phyloP scores from a whole-genome alignment of 176 grass and related monocot genomes.

The Oryza officinalis region DNA sequence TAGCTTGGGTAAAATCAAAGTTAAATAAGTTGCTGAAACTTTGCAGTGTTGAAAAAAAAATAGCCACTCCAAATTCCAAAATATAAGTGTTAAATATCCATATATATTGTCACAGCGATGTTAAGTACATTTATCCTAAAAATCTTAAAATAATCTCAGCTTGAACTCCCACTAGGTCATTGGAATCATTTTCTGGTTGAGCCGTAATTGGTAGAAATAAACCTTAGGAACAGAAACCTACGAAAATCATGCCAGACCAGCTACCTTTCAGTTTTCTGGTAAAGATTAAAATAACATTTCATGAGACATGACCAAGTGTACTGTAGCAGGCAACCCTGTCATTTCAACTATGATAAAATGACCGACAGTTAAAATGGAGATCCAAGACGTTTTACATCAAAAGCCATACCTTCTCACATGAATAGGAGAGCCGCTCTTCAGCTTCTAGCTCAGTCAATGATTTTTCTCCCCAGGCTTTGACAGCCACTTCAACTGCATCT shows the following conservation, averaged over 20 bases:
- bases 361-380: not conserved
- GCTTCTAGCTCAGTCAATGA: conserved; percentile 90
- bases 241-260: not conserved
- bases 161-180: not conserved
- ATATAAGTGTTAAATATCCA: not conserved
- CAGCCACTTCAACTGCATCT: conserved; percentile 89
- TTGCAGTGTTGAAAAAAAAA: not conserved
- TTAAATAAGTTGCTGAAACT: not conserved
- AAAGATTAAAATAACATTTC: not conserved
- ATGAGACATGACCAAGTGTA: not conserved
- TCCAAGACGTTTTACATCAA: conserved; percentile 13
- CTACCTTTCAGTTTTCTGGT: not conserved
- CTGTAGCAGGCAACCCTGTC: not conserved
- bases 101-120: not conserved
- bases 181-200: not conserved
- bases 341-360: not conserved
- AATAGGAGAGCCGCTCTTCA: conserved; percentile 90
- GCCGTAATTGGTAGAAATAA: not conserved
- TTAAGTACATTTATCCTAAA: not conserved
- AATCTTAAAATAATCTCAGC: not conserved
- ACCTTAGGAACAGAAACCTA: not conserved
- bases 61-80: not conserved
- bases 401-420: conserved; percentile 88
- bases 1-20: not conserved
- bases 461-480: conserved; percentile 85